These are phyloP conservation scores for Monosporascus sp. DNA, from an alignment of 2,329 filamentous ascomycete species.

Conservation along the genomic window DNA sequence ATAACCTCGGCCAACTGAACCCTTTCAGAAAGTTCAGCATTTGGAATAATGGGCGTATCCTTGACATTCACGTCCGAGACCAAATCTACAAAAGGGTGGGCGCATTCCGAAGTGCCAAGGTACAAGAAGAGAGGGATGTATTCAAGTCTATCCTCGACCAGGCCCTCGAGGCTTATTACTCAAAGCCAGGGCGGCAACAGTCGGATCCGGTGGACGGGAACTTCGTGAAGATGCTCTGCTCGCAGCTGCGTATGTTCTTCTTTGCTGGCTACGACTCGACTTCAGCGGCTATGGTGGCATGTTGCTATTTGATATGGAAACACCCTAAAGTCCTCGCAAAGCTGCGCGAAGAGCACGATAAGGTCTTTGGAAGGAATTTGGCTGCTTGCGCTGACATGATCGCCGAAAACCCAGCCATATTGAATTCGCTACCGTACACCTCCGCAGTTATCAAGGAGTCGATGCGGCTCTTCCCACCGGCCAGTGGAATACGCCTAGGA, in stretches of 20 bases:
- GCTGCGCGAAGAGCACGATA: conserved; percentile 42
- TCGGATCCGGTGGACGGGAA: conserved; percentile 16
- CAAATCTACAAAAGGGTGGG: conserved; percentile 21
- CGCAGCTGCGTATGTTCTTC: conserved; percentile 31
- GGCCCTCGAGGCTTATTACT: conserved; percentile 25
- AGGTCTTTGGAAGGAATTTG: conserved; percentile 40
- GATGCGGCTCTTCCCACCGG: conserved; percentile 48
- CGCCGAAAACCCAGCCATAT: conserved; percentile 35
- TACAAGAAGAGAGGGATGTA: conserved; percentile 9
- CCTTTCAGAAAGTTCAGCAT: conserved; percentile 21
- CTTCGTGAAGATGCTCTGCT: conserved; percentile 24
- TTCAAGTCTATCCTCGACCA: conserved; percentile 29
- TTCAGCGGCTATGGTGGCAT: conserved; percentile 25
- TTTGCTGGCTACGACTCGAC: conserved; percentile 37
- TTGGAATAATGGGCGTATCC: conserved; percentile 27
- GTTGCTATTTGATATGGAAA: conserved; percentile 24
- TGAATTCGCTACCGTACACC: conserved; percentile 49
- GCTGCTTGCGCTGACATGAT: conserved; percentile 34
- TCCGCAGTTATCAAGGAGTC: conserved; percentile 51
- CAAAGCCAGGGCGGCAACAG: conserved; percentile 15
- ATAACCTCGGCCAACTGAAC: conserved; percentile 23
- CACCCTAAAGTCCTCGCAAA: conserved; percentile 24
- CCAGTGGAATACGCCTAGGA: conserved; percentile 37
- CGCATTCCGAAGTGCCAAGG: conserved; percentile 17
- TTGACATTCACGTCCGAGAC: conserved; percentile 23